A percentile compares a stretch with the other conserved stretches of the same genome.
These are phyloP conservation scores for Medicago arabica DNA, from an alignment of 306 rosid genomes.

Conservation along the genomic window DNA sequence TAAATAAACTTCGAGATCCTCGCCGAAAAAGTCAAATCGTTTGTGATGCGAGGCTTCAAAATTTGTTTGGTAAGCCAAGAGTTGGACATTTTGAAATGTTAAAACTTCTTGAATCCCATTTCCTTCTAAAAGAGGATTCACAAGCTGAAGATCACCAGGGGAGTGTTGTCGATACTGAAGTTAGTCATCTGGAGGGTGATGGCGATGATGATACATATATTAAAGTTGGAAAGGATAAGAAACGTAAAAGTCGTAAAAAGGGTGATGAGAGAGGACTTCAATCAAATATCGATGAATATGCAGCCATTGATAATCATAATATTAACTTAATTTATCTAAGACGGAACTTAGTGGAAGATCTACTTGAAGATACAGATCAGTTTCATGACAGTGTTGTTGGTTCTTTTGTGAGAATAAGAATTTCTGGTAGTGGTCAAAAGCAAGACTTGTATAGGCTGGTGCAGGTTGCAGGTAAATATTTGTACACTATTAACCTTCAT, in stretches of 20 bases:
- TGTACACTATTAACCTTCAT: slow-evolving; percentile 33
- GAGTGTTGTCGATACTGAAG: slow-evolving; percentile 86
- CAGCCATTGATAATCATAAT: slow-evolving; percentile 93
- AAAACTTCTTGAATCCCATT: slow-evolving; percentile 97
- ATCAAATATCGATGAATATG: slow-evolving; percentile 89
- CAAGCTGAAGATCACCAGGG: slow-evolving; percentile 83
- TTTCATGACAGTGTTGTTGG: slow-evolving; percentile 83
- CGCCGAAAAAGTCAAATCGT: slow-evolving; percentile 93
- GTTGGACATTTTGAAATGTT: slow-evolving; percentile 99
- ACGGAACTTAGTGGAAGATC: slow-evolving; percentile 91
- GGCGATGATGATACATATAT: slow-evolving; percentile 60
- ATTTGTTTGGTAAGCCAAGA: slow-evolving; percentile 93
- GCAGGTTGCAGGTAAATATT: slow-evolving; percentile 87
- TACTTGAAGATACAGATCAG: slow-evolving; percentile 78
- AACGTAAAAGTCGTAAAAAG: slow-evolving; percentile 76
- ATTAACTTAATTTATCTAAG: slow-evolving; percentile 87
- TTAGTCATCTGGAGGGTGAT: slow-evolving; percentile 82
- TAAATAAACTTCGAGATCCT: slow-evolving; percentile 95
- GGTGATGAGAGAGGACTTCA: slow-evolving; percentile 79
- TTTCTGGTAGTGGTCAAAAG: slow-evolving; percentile 95
- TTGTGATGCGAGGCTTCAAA: slow-evolving; percentile 89
- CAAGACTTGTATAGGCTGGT: slow-evolving; percentile 99
- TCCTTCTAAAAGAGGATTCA: slow-evolving; percentile 82
- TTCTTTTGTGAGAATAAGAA: slow-evolving; percentile 95
- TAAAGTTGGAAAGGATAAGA: slow-evolving; percentile 80